Evolutionary conservation across 805 yeast genomes (phyloP), one percentile per base, ranked within the genome.

Genomic region (Saccharomycopsis fodiens): DNA sequence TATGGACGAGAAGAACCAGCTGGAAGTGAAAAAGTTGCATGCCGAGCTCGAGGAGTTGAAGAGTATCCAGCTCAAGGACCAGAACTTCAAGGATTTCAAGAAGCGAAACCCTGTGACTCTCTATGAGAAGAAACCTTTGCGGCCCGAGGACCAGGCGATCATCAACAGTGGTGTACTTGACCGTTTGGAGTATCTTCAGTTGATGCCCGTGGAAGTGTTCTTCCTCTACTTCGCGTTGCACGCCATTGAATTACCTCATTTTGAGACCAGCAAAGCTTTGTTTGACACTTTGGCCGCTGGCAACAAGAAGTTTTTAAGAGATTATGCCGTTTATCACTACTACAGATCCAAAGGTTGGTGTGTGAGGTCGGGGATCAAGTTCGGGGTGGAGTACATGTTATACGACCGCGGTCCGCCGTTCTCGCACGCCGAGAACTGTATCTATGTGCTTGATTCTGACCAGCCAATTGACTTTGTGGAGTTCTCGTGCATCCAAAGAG

Each of bases 351-450:
- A 77, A 21, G 97, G 97, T 0, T 93, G 97, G 97, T 91, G 97
- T 67, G 93, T 82, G 2, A 71, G 94, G 48, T 76, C 89, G 0
- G 98, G 97, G 0, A 75, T 88, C 46, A 93, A 93, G 61, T 93
- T 93, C 61, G 96, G 96, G 2, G 74, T 85, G n/a, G 94, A 89
- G 56, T 82, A 68, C 61, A 64, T 93, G 6, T 67, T 93, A 3
- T 93, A 93, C 61, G 78, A 82, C 44, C 69, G 91, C 47, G 99
- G 99, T 0, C 98, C 97, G 6, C 97, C 97, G 1, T 87, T 89
- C 60, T 78, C 82, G 42, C 99, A 93, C 60, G 97, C 98, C 0
- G 95, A 88, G 59, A 85, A 77, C 60, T 85, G 91, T 4, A 65
- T 86, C 2, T 66, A 84, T 4, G 48, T 77, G 22, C 69, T 74